phyloP scores from a whole-genome alignment of 2,329 filamentous ascomycete genomes.

The Lachnellula willkommii region DNA sequence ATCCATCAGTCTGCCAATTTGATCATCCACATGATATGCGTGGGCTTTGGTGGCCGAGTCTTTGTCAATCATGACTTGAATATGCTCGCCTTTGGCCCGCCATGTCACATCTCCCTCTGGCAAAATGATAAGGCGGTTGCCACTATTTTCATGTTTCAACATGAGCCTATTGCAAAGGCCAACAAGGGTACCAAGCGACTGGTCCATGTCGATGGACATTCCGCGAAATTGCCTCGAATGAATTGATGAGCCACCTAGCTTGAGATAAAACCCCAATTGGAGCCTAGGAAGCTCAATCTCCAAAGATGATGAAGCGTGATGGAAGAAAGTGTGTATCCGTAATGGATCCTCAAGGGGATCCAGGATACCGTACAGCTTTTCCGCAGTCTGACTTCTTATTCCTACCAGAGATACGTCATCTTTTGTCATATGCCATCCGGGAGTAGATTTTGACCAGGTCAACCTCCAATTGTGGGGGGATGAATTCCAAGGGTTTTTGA shows the following conservation, averaged over 20 bases:
- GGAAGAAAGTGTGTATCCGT: not conserved
- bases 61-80: not conserved
- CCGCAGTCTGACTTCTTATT: slow-evolving; percentile 3
- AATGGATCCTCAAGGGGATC: not conserved
- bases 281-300: slow-evolving; percentile 41
- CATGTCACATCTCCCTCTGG: slow-evolving; percentile 31
- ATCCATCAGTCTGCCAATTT: not conserved
- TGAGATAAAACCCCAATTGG: slow-evolving; percentile 40
- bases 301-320: not conserved
- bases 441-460: not conserved
- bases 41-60: not conserved
- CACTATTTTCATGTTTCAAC: slow-evolving; percentile 30
- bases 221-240: slow-evolving; percentile 42
- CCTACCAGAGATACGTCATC: slow-evolving; percentile 3
- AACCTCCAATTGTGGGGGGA: slow-evolving; percentile 8
- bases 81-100: not conserved
- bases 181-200: slow-evolving; percentile 41
- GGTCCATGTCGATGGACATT: slow-evolving; percentile 41
- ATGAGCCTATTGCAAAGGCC: slow-evolving; percentile 46
- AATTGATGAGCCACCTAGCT: slow-evolving; percentile 26
- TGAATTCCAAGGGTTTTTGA: slow-evolving; percentile 4
- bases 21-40: not conserved
- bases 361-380: slow-evolving; percentile 1
- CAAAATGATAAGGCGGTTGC: slow-evolving; percentile 34
- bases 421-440: not conserved